Evolutionary conservation across 441 rosid genomes (phyloP), one percentile per base, ranked within the genome.

Genomic region (Populus hybrid): DNA sequence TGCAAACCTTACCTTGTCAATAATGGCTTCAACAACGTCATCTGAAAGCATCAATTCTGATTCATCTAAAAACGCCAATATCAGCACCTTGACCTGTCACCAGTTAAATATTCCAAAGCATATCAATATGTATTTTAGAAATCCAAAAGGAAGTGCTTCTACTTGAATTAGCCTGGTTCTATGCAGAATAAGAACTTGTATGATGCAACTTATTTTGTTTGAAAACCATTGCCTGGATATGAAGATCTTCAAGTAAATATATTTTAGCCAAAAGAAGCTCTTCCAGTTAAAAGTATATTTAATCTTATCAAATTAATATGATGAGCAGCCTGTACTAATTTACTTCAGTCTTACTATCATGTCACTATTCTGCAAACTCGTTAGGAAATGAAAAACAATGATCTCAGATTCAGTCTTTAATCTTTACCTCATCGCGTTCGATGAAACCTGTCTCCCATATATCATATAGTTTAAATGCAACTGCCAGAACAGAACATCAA

Each of bases 391-490:
- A 5, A 36, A 23, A 64, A 23, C 30, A 64, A 64, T 20, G 28
- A 21, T 64, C 36, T 35, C 24, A 42, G 12, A 72, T 42, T 50
- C 42, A 24, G 38, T 35, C 57, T 38, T 50, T 50, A 50, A 14
- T 50, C 5, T 14, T 79, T 83, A 87, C 89, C 86, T 84, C 91
- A 11, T 75, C 79, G 5, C 75, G 79, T 84, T 83, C 80, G 24
- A 89, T 89, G 87, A 84, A 88, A 54, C 90, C 91, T 23, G 86
- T 85, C 77, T 86, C 70, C 77, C 83, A 20, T 74, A 84, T 77
- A 75, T 86, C 89, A 57, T 86, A 82, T 32, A 84, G 69, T 20
- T 74, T 80, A 76, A 86, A 89, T 10, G 84, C 73, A 70, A 88
- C 93, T 88, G 86, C 81, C 66, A 77, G 16, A 74, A 32, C 10